Percentiles rank a stretch among this genome's conserved stretches.
Evolutionary conservation across 2,329 filamentous ascomycete genomes (phyloP).

Genomic region (Aspergillus alliaceus): DNA sequence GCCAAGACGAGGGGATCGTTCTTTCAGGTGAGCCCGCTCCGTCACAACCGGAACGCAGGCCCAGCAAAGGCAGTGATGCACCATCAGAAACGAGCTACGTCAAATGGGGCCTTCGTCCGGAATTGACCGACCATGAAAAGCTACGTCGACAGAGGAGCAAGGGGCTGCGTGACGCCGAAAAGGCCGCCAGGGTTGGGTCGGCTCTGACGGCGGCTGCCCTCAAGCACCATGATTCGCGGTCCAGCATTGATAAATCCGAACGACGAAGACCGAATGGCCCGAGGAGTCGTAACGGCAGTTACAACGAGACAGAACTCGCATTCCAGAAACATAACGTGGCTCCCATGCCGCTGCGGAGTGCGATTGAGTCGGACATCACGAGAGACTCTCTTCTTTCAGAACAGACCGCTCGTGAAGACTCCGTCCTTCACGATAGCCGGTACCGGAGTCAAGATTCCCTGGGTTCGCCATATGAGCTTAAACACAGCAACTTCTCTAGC

Average conservation of each 20-base stretch:
- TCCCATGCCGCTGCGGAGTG: slow-evolving; percentile 85
- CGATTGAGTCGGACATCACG: slow-evolving; percentile 83
- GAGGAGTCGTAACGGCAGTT: slow-evolving; percentile 41
- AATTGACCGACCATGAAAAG: slow-evolving; percentile 52
- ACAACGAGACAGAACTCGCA: slow-evolving; percentile 56
- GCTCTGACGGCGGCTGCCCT: slow-evolving; percentile 63
- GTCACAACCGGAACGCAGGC: slow-evolving; percentile 53
- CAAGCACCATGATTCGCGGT: slow-evolving; percentile 64
- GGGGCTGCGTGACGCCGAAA: slow-evolving; percentile 55
- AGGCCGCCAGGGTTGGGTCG: slow-evolving; percentile 56
- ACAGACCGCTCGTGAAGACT: slow-evolving; percentile 69
- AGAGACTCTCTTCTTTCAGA: slow-evolving; percentile 83
- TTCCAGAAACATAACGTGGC: slow-evolving; percentile 62
- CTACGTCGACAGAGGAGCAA: slow-evolving; percentile 56
- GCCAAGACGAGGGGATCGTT: slow-evolving; percentile 58
- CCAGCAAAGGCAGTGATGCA: slow-evolving; percentile 52
- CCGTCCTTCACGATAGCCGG: slow-evolving; percentile 63
- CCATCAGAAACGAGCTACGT: slow-evolving; percentile 47
- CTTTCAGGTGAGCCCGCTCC: slow-evolving; percentile 54
- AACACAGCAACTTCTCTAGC: slow-evolving; percentile 60
- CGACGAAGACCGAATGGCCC: slow-evolving; percentile 40
- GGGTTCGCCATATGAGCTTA: slow-evolving; percentile 55
- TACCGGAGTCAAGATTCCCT: slow-evolving; percentile 58
- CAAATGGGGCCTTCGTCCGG: slow-evolving; percentile 48
- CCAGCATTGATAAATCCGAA: slow-evolving; percentile 50